Evolutionary conservation across 2,329 filamentous ascomycete genomes (phyloP).

Genomic region (Chaetothyriales sp.): DNA sequence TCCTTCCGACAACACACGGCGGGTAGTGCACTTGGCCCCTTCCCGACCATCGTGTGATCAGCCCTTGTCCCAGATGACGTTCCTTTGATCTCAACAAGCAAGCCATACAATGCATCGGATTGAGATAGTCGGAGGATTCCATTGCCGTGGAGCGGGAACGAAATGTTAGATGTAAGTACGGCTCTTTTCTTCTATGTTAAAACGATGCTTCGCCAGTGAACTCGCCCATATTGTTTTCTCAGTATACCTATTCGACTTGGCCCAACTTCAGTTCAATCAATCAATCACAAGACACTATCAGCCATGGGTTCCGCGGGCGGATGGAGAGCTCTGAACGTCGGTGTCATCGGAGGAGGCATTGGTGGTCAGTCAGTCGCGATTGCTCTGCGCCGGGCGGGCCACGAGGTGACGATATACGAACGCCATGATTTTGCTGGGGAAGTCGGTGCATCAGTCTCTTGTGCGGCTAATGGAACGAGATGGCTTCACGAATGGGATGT

Average conservation of each 20-base stretch:
- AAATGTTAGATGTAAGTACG: not conserved
- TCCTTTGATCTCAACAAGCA: not conserved
- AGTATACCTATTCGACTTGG: not conserved
- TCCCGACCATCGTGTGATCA: not conserved
- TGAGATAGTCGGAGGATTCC: not conserved
- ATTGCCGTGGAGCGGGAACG: not conserved
- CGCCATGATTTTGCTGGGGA: constrained; percentile 51
- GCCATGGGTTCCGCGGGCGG: not conserved
- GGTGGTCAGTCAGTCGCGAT: constrained; percentile 38
- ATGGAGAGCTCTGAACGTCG: constrained; percentile 35
- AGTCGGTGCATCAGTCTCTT: constrained; percentile 52
- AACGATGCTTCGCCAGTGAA: not conserved
- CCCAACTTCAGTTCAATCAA: not conserved
- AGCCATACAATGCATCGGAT: not conserved
- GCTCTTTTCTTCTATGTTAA: not conserved
- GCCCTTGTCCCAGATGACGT: not conserved
- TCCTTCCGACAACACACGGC: not conserved
- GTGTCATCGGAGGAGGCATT: constrained; percentile 38
- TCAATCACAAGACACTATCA: not conserved
- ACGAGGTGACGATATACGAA: constrained; percentile 49
- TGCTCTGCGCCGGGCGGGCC: constrained; percentile 38
- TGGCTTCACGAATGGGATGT: constrained; percentile 57
- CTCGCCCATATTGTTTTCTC: not conserved
- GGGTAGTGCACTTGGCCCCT: not conserved
- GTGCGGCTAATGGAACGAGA: constrained; percentile 53